A percentile compares a stretch with the other conserved stretches of the same genome.
Conservation (phyloP, 2,329 filamentous ascomycete genomes). For the Stagonosporopsis chrysanthemi region DNA sequence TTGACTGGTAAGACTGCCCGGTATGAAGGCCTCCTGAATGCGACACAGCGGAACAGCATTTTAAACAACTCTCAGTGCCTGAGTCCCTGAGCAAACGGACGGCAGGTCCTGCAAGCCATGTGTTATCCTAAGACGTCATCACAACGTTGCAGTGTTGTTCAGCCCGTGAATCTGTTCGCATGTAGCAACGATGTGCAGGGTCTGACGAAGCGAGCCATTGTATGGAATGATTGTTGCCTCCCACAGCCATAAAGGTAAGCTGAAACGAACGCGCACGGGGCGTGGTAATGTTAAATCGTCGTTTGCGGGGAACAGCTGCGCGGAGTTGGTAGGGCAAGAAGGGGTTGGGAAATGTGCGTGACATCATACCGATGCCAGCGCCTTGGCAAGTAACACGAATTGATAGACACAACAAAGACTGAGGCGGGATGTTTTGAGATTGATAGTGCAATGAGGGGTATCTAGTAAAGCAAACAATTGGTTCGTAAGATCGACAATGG, state of each 20-base stretch:
- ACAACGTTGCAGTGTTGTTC: slow-evolving; percentile 3
- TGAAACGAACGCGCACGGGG: slow-evolving; percentile 12
- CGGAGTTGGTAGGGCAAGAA: slow-evolving; percentile 5
- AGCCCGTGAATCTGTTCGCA: slow-evolving; percentile 5
- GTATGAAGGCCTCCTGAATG: not conserved
- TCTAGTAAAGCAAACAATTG: slow-evolving; percentile 1
- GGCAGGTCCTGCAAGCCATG: slow-evolving; percentile 9
- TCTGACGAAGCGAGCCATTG: slow-evolving; percentile 14
- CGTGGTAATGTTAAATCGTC: not conserved
- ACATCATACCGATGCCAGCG: slow-evolving; percentile 13
- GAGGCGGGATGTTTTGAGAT: not conserved
- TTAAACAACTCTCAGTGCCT: slow-evolving; percentile 6
- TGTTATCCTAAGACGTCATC: slow-evolving; percentile 21
- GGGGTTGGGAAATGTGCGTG: slow-evolving; percentile 7
- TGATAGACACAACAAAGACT: slow-evolving; percentile 1
- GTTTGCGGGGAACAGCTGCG: slow-evolving; percentile 14
- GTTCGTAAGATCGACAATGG: not conserved
- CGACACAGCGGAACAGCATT: slow-evolving; percentile 1
- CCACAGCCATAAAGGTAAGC: slow-evolving; percentile 5
- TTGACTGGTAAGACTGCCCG: slow-evolving; percentile 1
- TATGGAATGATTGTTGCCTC: slow-evolving; percentile 16
- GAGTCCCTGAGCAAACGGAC: slow-evolving; percentile 7
- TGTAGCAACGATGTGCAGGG: slow-evolving; percentile 15
- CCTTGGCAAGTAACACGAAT: slow-evolving; percentile 10
- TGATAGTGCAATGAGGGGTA: slow-evolving; percentile 1